phyloP scores from a whole-genome alignment of 2,329 filamentous ascomycete species.

The Sporothrix variecibatus region DNA sequence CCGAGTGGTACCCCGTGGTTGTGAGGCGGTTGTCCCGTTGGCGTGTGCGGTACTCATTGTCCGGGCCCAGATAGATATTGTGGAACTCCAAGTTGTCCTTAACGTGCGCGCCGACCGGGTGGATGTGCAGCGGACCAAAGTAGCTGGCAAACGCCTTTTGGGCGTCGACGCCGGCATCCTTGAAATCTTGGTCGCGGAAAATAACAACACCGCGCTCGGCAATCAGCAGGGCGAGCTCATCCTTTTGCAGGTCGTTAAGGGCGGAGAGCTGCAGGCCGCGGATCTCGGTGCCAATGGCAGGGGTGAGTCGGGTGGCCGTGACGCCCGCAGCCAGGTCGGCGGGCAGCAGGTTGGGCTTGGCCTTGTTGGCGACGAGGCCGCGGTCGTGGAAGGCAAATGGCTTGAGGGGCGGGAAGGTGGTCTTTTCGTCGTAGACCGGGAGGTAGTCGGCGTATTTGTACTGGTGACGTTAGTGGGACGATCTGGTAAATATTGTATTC shows the following conservation, averaged over 20 bases:
- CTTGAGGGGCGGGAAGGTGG: slow-evolving; percentile 36
- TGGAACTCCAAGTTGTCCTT: slow-evolving; percentile 48
- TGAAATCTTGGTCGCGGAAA: slow-evolving; percentile 41
- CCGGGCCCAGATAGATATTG: slow-evolving; percentile 50
- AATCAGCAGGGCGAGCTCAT: slow-evolving; percentile 47
- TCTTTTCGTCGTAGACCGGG: slow-evolving; percentile 40
- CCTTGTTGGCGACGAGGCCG: slow-evolving; percentile 38
- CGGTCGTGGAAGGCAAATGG: slow-evolving; percentile 39
- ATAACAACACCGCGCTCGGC: slow-evolving; percentile 45
- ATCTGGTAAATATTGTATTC: neutral
- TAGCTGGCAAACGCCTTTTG: slow-evolving; percentile 44
- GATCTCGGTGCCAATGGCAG: slow-evolving; percentile 46
- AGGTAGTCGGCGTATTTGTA: slow-evolving; percentile 40
- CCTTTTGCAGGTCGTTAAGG: slow-evolving; percentile 43
- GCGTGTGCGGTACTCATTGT: slow-evolving; percentile 46
- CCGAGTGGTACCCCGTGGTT: slow-evolving; percentile 45
- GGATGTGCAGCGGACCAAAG: slow-evolving; percentile 45
- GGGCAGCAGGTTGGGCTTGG: slow-evolving; percentile 36
- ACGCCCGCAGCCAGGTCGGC: slow-evolving; percentile 27
- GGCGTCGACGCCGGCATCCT: slow-evolving; percentile 42
- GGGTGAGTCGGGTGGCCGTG: slow-evolving; percentile 36
- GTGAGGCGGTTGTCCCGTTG: slow-evolving; percentile 41
- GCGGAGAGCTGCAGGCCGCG: slow-evolving; percentile 44
- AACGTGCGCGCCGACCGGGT: slow-evolving; percentile 47
- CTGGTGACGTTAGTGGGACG: slow-evolving; percentile 18